These are phyloP conservation scores for Pichia rugopelliculosa DNA, from an alignment of 805 yeast species.

Conservation along the genomic window DNA sequence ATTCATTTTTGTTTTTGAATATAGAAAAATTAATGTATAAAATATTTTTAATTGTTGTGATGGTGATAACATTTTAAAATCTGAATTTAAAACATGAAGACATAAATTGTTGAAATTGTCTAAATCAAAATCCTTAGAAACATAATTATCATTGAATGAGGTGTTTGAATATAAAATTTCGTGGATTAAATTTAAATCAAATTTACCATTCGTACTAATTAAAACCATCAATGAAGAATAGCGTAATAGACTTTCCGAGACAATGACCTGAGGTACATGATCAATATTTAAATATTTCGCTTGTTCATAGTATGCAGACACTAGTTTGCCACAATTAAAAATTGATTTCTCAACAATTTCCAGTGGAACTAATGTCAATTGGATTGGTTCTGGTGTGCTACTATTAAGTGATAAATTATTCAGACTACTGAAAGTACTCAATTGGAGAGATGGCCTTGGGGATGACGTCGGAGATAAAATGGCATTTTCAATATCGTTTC, in stretches of 20 bases:
- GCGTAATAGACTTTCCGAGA: conserved; percentile 63
- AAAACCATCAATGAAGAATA: conserved; percentile 52
- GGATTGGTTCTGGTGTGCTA: background rate
- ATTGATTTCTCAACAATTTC: conserved; percentile 30
- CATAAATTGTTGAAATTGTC: conserved; percentile 43
- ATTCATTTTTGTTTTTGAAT: conserved; percentile 48
- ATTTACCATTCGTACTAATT: conserved; percentile 41
- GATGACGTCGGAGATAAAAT: conserved; percentile 32
- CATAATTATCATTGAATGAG: background rate
- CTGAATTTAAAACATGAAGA: conserved; percentile 38
- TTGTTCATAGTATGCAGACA: conserved; percentile 37
- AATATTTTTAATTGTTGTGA: conserved; percentile 55
- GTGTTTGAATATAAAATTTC: conserved; percentile 37
- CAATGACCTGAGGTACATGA: conserved; percentile 74
- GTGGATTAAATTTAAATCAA: conserved; percentile 35
- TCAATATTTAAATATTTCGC: conserved; percentile 60
- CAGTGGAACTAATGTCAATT: conserved; percentile 14
- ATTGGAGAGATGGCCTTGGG: conserved; percentile 41
- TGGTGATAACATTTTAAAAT: conserved; percentile 38
- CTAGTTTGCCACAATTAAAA: conserved; percentile 31
- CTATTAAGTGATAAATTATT: conserved; percentile 1
- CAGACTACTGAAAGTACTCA: conserved; percentile 8
- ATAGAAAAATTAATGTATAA: conserved; percentile 57
- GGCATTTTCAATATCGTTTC: conserved; percentile 20
- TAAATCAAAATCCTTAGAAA: conserved; percentile 16